Percentiles rank a stretch among this genome's conserved stretches.
Conservation (phyloP, 768 basidiomycete species). For the Pulveroboletus sp. region DNA sequence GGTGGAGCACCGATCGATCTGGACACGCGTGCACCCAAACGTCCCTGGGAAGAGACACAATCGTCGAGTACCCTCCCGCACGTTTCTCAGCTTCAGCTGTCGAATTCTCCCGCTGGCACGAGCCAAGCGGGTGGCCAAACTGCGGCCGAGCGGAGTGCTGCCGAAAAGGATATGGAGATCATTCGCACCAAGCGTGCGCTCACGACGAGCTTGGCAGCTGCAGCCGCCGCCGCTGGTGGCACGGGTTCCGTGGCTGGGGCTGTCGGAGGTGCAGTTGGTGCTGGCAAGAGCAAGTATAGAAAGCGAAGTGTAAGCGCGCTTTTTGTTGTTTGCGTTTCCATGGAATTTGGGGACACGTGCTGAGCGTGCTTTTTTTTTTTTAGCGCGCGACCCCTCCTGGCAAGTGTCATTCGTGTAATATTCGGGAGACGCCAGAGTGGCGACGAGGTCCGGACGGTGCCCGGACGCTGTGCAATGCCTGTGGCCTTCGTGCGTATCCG, state of each 20-base stretch:
- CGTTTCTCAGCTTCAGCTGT: slow-evolving; percentile 25
- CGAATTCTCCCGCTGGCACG: slow-evolving; percentile 9
- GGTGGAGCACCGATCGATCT: slow-evolving; percentile 23
- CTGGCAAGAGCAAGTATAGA: slow-evolving; percentile 71
- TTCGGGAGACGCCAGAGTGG: slow-evolving; percentile 88
- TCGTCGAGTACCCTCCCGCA: slow-evolving; percentile 16
- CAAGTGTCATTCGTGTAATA: slow-evolving; percentile 86
- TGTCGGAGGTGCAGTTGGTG: slow-evolving; percentile 20
- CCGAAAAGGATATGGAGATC: slow-evolving; percentile 83
- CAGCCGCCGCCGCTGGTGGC: slow-evolving; percentile 37
- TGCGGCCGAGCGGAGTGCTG: slow-evolving; percentile 53
- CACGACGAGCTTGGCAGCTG: slow-evolving; percentile 57
- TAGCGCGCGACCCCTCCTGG: slow-evolving; percentile 85
- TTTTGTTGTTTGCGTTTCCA: slow-evolving; percentile 3
- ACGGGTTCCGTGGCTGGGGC: slow-evolving; percentile 33
- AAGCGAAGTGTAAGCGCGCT: slow-evolving; percentile 73
- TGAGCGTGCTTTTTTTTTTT: too few species aligned
- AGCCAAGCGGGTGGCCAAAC: slow-evolving; percentile 21
- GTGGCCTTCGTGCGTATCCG: slow-evolving; percentile 62
- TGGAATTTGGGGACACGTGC: too few species aligned
- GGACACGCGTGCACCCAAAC: slow-evolving; percentile 57
- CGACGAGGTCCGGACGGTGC: slow-evolving; percentile 82
- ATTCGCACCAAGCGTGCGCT: slow-evolving; percentile 79
- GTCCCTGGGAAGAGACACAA: slow-evolving; percentile 72
- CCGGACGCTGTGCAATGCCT: slow-evolving; percentile 81